Percentiles rank a stretch among this genome's conserved stretches.
phyloP scores from a whole-genome alignment of 2,329 filamentous ascomycete species.

The Paracorniculantispora psalliotae region DNA sequence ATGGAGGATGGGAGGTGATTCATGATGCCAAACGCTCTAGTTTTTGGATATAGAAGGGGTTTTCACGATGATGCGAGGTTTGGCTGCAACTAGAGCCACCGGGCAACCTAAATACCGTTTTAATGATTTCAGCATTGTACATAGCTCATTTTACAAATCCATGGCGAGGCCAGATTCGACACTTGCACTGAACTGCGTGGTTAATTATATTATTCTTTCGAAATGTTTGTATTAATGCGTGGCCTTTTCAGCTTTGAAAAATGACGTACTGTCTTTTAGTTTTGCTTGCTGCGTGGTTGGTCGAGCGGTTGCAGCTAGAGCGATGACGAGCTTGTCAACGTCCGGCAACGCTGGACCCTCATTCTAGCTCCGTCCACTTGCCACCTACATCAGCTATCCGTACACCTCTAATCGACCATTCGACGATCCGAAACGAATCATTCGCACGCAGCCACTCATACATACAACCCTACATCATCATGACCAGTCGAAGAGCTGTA shows the following conservation, averaged over 20 bases:
- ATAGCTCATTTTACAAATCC: not conserved
- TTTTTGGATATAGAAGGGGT: conserved; percentile 8
- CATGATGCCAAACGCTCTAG: not conserved
- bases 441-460: not conserved
- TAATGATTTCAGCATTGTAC: conserved; percentile 11
- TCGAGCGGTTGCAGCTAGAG: not conserved
- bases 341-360: not conserved
- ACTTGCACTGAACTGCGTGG: too few species aligned
- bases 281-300: not conserved
- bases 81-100: not conserved
- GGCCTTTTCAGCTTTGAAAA: too few species aligned
- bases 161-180: not conserved
- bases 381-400: not conserved
- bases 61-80: not conserved
- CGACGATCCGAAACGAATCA: not conserved
- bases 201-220: too few species aligned
- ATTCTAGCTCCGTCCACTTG: not conserved
- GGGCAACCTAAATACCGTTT: not conserved
- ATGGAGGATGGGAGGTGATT: not conserved
- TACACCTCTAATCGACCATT: not conserved
- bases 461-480: not conserved
- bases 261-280: not conserved
- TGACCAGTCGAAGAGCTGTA: not conserved
- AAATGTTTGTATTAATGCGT: too few species aligned
- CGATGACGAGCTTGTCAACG: not conserved